phyloP scores from a whole-genome alignment of 2,329 filamentous ascomycete species.

The Apiospora koreana region DNA sequence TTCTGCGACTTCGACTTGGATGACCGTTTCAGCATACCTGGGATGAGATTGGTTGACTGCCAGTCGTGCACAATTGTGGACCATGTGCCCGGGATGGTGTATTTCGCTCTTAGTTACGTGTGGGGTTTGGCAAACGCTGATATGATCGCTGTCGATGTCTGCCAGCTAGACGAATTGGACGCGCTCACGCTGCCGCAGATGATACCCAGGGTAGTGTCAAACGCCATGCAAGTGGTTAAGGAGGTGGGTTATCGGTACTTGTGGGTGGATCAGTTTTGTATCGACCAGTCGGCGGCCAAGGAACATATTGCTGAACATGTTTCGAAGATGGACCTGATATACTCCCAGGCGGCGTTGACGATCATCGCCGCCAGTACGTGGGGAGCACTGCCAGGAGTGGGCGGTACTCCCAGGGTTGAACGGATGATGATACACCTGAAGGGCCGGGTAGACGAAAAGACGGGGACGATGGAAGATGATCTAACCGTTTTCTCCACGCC shows the following conservation, averaged over 20 bases:
- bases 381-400: constrained; percentile 9
- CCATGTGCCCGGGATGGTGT: not conserved
- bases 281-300: constrained; percentile 6
- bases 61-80: not conserved
- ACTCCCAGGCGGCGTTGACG: constrained; percentile 6
- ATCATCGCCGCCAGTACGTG: constrained; percentile 16
- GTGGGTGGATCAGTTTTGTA: constrained; percentile 16
- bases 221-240: constrained; percentile 8
- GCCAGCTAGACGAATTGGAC: constrained; percentile 4
- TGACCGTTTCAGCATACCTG: not conserved
- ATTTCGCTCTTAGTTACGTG: constrained; percentile 16
- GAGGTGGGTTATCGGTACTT: constrained; percentile 13
- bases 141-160: not conserved
- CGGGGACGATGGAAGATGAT: not conserved
- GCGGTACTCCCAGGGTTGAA: not conserved
- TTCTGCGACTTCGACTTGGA: not conserved
- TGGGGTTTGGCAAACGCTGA: not conserved
- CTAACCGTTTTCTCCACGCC: constrained; percentile 9
- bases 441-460: not conserved
- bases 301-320: constrained; percentile 2
- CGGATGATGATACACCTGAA: not conserved
- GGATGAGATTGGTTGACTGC: constrained; percentile 15
- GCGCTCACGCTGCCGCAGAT: constrained; percentile 7
- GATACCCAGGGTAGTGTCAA: constrained; percentile 13
- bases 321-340: constrained; percentile 17